These are phyloP conservation scores for Ceratocystis variospora DNA, from an alignment of 2,329 filamentous ascomycete genomes.

Conservation along the genomic window DNA sequence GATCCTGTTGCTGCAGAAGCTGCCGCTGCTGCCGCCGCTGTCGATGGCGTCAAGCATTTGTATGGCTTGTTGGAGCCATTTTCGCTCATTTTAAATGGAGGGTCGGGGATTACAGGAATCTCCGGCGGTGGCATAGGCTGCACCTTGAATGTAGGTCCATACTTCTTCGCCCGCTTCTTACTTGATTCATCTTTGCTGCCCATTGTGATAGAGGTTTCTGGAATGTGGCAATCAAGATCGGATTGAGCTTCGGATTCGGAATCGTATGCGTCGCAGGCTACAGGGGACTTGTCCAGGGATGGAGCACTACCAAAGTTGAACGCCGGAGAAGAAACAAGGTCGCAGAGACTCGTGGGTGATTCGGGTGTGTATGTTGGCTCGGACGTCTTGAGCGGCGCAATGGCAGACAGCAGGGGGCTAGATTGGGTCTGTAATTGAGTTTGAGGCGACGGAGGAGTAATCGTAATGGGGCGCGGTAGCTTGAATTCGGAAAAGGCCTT, in stretches of 20 bases:
- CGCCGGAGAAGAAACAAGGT: constrained; percentile 7
- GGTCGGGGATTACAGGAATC: constrained; percentile 17
- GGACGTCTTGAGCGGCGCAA: not conserved
- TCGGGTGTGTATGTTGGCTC: constrained; percentile 10
- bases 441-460: constrained; percentile 1
- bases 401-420: constrained; percentile 9
- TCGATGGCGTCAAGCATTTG: constrained; percentile 15
- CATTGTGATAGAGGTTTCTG: constrained; percentile 11
- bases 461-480: constrained; percentile 13
- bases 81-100: constrained; percentile 19
- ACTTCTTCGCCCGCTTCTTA: constrained; percentile 18
- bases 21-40: constrained; percentile 5
- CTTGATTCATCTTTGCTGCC: constrained; percentile 13
- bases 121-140: constrained; percentile 17
- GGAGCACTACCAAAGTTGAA: not conserved
- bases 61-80: constrained; percentile 18
- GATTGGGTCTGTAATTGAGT: not conserved
- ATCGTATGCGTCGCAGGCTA: not conserved
- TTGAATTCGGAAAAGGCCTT: not conserved
- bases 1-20: not conserved
- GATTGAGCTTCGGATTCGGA: not conserved
- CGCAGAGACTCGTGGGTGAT: constrained; percentile 16
- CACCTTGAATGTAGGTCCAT: constrained; percentile 19
- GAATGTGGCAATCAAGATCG: not conserved
- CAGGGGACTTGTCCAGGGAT: not conserved